These are phyloP conservation scores for Salicornia ramosissima DNA, from an alignment of 148 eudicot species.

Conservation along the genomic window DNA sequence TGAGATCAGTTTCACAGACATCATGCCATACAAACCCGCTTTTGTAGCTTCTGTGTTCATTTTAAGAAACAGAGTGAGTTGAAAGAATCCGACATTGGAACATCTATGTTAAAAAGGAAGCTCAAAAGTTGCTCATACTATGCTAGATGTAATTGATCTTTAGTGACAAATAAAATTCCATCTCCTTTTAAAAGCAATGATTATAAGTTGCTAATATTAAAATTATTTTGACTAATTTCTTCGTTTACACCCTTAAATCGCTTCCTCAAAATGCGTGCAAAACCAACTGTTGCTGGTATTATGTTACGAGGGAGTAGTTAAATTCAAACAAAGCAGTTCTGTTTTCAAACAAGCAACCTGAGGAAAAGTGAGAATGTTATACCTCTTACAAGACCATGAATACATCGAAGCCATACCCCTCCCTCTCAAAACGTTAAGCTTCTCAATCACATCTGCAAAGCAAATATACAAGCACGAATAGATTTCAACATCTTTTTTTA, in stretches of 20 bases:
- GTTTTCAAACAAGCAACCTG: neutral
- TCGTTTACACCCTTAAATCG: no score
- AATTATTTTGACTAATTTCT: no score
- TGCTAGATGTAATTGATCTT: neutral
- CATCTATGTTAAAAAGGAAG: neutral
- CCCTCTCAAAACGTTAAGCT: constrained; percentile 77
- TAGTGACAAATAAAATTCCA: neutral
- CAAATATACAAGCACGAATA: neutral
- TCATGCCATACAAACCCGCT: constrained; percentile 98
- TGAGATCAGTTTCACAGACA: constrained; percentile 78
- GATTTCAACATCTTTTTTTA: neutral
- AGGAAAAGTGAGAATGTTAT: constrained; percentile 3
- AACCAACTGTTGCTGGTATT: no score
- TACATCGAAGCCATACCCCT: constrained; percentile 90
- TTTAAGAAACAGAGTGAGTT: constrained; percentile 12
- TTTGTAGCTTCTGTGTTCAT: constrained; percentile 74
- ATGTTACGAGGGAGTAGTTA: no score
- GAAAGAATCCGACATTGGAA: neutral
- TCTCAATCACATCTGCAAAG: constrained; percentile 74
- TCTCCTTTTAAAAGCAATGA: neutral
- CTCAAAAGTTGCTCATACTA: neutral
- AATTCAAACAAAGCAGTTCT: neutral
- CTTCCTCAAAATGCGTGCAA: no score
- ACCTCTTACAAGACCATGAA: constrained; percentile 99
- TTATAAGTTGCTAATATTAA: no score